phyloP scores from a whole-genome alignment of 257 asterid species.

The Dorcoceras hygrometricum region DNA sequence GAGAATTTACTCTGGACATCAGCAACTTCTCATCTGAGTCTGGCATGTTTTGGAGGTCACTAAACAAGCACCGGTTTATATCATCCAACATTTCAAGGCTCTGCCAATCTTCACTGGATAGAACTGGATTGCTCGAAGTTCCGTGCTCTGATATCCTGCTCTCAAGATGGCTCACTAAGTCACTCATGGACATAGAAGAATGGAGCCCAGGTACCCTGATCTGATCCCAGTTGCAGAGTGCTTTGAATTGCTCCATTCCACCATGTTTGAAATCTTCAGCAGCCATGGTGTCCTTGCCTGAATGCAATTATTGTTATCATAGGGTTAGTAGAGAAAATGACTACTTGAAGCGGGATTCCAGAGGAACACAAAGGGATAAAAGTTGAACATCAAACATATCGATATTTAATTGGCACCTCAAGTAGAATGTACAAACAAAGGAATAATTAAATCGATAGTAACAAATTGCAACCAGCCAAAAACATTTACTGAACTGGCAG shows the following conservation, averaged over 20 bases:
- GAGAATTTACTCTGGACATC: constrained; percentile 86
- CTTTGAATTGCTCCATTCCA: constrained; percentile 56
- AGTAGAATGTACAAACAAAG: neutral
- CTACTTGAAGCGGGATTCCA: neutral
- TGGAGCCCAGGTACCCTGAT: constrained; percentile 73
- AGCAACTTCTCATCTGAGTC: constrained; percentile 75
- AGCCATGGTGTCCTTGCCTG: constrained; percentile 47
- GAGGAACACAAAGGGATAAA: neutral
- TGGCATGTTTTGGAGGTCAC: constrained; percentile 50
- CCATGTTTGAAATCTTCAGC: constrained; percentile 46
- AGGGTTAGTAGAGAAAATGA: constrained; percentile 5
- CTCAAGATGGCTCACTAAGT: constrained; percentile 86
- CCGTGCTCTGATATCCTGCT: constrained; percentile 72
- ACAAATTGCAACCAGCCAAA: neutral
- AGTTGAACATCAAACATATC: neutral
- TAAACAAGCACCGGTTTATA: constrained; percentile 63
- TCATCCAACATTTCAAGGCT: constrained; percentile 69
- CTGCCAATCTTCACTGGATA: constrained; percentile 72
- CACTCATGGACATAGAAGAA: constrained; percentile 88
- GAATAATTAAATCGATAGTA: neutral
- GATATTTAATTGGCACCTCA: neutral
- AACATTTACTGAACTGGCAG: neutral
- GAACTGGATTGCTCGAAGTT: constrained; percentile 39
- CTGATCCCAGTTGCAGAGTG: constrained; percentile 68
- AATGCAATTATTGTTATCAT: neutral